Base-by-base conservation (phyloP, 1,139 yeast genomes). In the Pichia sp. region DNA sequence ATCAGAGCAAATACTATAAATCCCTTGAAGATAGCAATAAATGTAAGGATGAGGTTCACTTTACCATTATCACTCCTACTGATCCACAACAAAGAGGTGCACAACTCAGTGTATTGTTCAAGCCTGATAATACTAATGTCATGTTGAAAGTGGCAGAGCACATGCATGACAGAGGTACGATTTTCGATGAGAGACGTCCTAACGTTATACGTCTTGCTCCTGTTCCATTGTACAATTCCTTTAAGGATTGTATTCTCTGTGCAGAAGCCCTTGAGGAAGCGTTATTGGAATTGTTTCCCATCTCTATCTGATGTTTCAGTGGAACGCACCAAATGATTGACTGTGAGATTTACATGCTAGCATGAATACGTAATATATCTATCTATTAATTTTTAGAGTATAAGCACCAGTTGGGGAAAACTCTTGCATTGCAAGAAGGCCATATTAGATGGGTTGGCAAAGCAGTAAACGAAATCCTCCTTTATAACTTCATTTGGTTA, bases 181-280 rank as follows among this genome's bases (percentile, higher is more conserved):
- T 87, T 29, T 83, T 86, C 40, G 97, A 88, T 55, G 96, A 87
- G 52, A 70, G 97, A 54, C 70, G 85, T 54, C 97, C 96, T 1
- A 78, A 79, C 54, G 96, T 87, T 8, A 77, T 88, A 29, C 66
- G 97, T 40, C 56, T 87, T 22, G 91, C 95, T 0, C 96, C 97
- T 5, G 67, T 73, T 7, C 91, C 95, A 0, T 66, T 86, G 38
- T 88, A 88, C 62, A 88, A 85, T 51, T 74, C 84, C 1, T 83
- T 83, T 47, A 60, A 54, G 32, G 94, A 88, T 45, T 77, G 83
- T 15, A 62, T 53, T 32, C 40, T 50, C 6, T 76, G 75, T 4
- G 74, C 66, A 5, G 46, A 58, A 18, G 51, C 64, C n/a, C 51
- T 86, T 5, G 60, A 74, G 21, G 54, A 55, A 21, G 69, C 31